Evolutionary conservation across 768 basidiomycete species (phyloP).

Genomic region (Russula vinacea): DNA sequence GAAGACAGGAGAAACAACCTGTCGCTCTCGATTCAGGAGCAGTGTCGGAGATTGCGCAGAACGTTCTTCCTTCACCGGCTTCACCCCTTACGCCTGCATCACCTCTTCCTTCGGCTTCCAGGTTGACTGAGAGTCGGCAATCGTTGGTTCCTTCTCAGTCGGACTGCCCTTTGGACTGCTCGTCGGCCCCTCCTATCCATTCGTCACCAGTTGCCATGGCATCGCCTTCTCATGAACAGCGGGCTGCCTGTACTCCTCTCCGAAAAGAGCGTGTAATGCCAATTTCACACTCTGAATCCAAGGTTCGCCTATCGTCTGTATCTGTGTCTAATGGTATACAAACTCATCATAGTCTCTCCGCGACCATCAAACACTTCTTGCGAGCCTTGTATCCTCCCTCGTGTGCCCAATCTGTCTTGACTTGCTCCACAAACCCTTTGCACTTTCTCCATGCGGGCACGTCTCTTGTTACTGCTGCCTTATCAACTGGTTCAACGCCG

Average conservation of each 20-base stretch:
- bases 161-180: neutral
- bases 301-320: slow-evolving; percentile 16
- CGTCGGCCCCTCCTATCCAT: neutral
- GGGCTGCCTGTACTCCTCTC: neutral
- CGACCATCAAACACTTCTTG: slow-evolving; percentile 51
- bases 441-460: slow-evolving; percentile 74
- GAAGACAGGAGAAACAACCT: slow-evolving; percentile 33
- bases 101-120: slow-evolving; percentile 1
- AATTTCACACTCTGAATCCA: neutral
- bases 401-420: slow-evolving; percentile 81
- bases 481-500: slow-evolving; percentile 68
- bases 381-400: slow-evolving; percentile 56
- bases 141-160: neutral
- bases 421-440: slow-evolving; percentile 67
- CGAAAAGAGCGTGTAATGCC: neutral
- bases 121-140: neutral
- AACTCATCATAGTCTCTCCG: slow-evolving; percentile 23
- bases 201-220: neutral
- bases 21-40: slow-evolving; percentile 20
- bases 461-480: slow-evolving; percentile 69
- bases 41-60: neutral
- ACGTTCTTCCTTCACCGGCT: neutral
- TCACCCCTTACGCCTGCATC: neutral
- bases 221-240: neutral
- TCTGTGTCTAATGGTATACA: neutral